Evolutionary conservation across 2,329 filamentous ascomycete species (phyloP).

Genomic region (Cladorrhinum sp.): DNA sequence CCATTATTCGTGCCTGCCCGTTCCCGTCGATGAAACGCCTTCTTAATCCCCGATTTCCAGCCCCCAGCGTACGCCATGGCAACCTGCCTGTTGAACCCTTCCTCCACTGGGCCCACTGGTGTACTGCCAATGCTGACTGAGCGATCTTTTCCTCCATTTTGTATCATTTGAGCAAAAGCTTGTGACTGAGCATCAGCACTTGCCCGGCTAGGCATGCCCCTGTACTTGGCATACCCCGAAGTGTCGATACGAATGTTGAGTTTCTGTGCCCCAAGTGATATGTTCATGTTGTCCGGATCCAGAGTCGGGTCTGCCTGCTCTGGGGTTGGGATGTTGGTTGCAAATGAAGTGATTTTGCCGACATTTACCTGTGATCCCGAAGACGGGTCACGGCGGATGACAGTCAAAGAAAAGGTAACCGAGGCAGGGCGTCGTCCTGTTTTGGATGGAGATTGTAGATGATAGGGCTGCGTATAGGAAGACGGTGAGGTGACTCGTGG

Average conservation of each 20-base stretch:
- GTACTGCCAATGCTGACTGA: neutral
- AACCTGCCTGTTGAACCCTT: slow-evolving; percentile 52
- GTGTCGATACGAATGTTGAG: slow-evolving; percentile 54
- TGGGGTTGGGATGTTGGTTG: slow-evolving; percentile 38
- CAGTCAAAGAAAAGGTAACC: slow-evolving; percentile 52
- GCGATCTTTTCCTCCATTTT: neutral
- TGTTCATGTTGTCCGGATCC: slow-evolving; percentile 27
- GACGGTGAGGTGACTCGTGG: slow-evolving; percentile 5
- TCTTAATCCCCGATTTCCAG: slow-evolving; percentile 45
- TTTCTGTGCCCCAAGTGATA: slow-evolving; percentile 34
- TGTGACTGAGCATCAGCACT: slow-evolving; percentile 32
- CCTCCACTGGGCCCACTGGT: slow-evolving; percentile 17
- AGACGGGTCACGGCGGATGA: slow-evolving; percentile 71
- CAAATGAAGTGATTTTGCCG: slow-evolving; percentile 58
- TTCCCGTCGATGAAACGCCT: slow-evolving; percentile 41
- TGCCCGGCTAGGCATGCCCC: slow-evolving; percentile 43
- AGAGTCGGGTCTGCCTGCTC: slow-evolving; percentile 26
- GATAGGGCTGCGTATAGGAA: neutral
- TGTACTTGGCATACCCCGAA: slow-evolving; percentile 57
- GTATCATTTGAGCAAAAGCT: neutral
- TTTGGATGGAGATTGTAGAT: slow-evolving; percentile 9
- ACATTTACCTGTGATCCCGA: slow-evolving; percentile 73
- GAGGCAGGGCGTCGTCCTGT: slow-evolving; percentile 12
- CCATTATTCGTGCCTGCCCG: slow-evolving; percentile 30
- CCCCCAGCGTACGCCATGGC: slow-evolving; percentile 55